These are phyloP conservation scores for Bertia moriformis DNA, from an alignment of 2,329 filamentous ascomycete genomes.

Conservation along the genomic window DNA sequence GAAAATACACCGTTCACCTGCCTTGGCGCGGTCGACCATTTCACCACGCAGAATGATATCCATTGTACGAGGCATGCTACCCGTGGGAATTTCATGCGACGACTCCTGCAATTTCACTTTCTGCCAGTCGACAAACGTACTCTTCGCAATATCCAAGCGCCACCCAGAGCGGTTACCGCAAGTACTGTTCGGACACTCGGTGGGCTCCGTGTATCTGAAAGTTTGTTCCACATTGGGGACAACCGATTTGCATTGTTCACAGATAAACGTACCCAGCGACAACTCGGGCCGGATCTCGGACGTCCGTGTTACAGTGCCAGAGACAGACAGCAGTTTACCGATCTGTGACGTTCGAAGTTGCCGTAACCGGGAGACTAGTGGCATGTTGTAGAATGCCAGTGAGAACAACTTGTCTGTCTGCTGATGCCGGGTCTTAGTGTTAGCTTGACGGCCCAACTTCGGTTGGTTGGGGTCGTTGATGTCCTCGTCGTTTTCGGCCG, in stretches of 20 bases:
- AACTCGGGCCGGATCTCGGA: conserved; percentile 93
- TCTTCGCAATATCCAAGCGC: conserved; percentile 91
- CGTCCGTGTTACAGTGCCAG: conserved; percentile 88
- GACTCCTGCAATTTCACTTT: conserved; percentile 98
- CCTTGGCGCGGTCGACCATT: conserved; percentile 93
- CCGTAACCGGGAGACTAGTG: conserved; percentile 72
- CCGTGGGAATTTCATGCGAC: conserved; percentile 92
- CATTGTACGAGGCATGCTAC: conserved; percentile 96
- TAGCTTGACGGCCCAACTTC: conserved; percentile 15
- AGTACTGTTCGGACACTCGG: conserved; percentile 76
- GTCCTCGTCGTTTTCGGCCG: conserved; percentile 11
- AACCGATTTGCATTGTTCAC: conserved; percentile 71
- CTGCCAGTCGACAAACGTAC: conserved; percentile 98
- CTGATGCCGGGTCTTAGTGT: conserved; percentile 45
- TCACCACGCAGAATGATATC: conserved; percentile 92
- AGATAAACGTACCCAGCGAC: conserved; percentile 81
- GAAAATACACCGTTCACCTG: conserved; percentile 95
- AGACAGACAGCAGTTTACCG: conserved; percentile 85
- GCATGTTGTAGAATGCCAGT: conserved; percentile 83
- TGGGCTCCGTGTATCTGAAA: conserved; percentile 92
- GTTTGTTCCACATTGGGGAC: conserved; percentile 91
- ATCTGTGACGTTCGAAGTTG: conserved; percentile 80
- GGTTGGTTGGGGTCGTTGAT: too few relatives aligned
- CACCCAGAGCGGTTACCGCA: conserved; percentile 87
- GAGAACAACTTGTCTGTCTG: conserved; percentile 59